phyloP scores from a whole-genome alignment of 2,329 filamentous ascomycete species.

The Penicillium sp. region DNA sequence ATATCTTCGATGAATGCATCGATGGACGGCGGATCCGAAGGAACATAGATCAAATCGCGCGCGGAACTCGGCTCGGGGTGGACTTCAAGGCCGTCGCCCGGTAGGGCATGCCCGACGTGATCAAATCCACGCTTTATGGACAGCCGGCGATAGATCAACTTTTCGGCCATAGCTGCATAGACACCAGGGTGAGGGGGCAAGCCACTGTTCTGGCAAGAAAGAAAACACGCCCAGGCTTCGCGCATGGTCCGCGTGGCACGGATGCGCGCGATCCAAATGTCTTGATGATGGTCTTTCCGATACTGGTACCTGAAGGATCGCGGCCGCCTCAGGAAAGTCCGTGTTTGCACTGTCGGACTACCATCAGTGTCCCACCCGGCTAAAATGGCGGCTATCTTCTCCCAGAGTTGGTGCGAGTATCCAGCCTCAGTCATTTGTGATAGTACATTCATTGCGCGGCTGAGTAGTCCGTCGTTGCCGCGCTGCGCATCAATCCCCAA shows the following conservation, averaged over 20 bases:
- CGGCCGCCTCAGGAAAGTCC: slow-evolving; percentile 40
- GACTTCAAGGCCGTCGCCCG: slow-evolving; percentile 54
- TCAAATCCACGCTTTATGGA: slow-evolving; percentile 21
- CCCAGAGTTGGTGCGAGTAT: slow-evolving; percentile 49
- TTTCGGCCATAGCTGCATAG: slow-evolving; percentile 54
- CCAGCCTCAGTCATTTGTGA: slow-evolving; percentile 55
- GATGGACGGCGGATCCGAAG: slow-evolving; percentile 48
- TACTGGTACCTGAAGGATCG: slow-evolving; percentile 10
- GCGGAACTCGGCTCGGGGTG: slow-evolving; percentile 52
- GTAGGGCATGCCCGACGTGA: slow-evolving; percentile 32
- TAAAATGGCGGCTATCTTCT: slow-evolving; percentile 49
- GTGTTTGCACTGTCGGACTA: slow-evolving; percentile 58
- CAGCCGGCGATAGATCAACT: slow-evolving; percentile 43
- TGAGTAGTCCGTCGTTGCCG: slow-evolving; percentile 51
- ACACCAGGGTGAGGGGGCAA: slow-evolving; percentile 38
- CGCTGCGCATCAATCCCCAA: slow-evolving; percentile 56
- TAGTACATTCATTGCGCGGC: slow-evolving; percentile 52
- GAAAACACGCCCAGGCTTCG: slow-evolving; percentile 61
- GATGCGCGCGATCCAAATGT: slow-evolving; percentile 54
- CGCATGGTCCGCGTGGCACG: slow-evolving; percentile 54
- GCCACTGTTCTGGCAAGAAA: slow-evolving; percentile 48
- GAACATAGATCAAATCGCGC: slow-evolving; percentile 53
- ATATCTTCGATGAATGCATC: slow-evolving; percentile 50
- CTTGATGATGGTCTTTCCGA: slow-evolving; percentile 17
- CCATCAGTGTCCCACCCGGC: slow-evolving; percentile 59